phyloP scores from a whole-genome alignment of 257 asterid genomes.

The Solanum pennellii region DNA sequence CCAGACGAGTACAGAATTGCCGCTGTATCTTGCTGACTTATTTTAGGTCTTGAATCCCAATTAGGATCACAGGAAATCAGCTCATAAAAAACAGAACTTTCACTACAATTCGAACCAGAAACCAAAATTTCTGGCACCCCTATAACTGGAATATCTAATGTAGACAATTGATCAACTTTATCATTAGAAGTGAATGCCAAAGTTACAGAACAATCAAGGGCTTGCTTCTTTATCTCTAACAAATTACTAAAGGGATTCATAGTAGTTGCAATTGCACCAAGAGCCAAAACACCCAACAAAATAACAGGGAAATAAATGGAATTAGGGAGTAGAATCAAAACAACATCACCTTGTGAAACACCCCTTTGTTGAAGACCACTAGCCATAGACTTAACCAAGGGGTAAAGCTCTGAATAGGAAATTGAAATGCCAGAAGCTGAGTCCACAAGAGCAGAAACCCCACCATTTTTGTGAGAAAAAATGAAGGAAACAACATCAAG shows the following conservation, averaged over 20 bases:
- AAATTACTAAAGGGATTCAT: slow-evolving; percentile 59
- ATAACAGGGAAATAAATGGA: slow-evolving; percentile 54
- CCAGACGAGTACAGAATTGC: slow-evolving; percentile 76
- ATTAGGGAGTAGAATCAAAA: slow-evolving; percentile 55
- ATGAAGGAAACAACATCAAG: slow-evolving; percentile 63
- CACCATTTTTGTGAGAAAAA: slow-evolving; percentile 51
- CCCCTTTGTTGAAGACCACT: slow-evolving; percentile 54
- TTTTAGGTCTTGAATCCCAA: slow-evolving; percentile 44
- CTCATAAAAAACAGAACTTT: slow-evolving; percentile 21
- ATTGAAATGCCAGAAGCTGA: slow-evolving; percentile 52
- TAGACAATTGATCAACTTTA: slow-evolving; percentile 25
- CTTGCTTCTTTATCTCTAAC: slow-evolving; percentile 49
- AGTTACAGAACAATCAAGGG: slow-evolving; percentile 31
- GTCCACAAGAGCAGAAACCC: slow-evolving; percentile 50
- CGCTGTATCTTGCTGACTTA: slow-evolving; percentile 51
- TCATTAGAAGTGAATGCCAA: slow-evolving; percentile 30
- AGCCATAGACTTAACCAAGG: slow-evolving; percentile 59
- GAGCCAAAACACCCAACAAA: slow-evolving; percentile 47
- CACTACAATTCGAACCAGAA: not conserved
- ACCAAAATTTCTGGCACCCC: slow-evolving; percentile 44
- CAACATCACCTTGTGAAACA: slow-evolving; percentile 54
- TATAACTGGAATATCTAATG: slow-evolving; percentile 27
- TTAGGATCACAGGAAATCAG: slow-evolving; percentile 44
- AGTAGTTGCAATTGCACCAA: slow-evolving; percentile 56
- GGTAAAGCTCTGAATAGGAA: slow-evolving; percentile 31